Evolutionary conservation across 2,329 filamentous ascomycete species (phyloP).

Genomic region (Stachybotrys echinatus): DNA sequence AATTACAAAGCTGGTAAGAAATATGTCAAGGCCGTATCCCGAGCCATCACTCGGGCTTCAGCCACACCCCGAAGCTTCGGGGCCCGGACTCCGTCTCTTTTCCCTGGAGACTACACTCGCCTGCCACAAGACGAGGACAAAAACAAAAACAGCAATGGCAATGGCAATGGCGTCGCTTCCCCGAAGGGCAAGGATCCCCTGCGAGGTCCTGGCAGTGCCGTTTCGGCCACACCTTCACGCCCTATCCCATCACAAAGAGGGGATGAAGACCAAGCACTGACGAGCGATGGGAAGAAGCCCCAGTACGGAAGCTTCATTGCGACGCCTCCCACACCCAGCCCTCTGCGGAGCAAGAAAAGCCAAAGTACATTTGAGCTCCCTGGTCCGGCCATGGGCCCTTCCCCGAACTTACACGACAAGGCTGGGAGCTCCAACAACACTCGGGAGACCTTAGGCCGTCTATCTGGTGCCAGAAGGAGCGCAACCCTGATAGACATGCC

Average conservation of each 20-base stretch:
- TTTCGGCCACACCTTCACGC: slow-evolving; percentile 10
- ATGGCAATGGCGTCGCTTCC: slow-evolving; percentile 1
- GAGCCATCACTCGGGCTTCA: slow-evolving; percentile 62
- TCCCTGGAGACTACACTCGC: slow-evolving; percentile 16
- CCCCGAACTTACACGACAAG: slow-evolving; percentile 15
- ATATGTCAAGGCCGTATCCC: slow-evolving; percentile 75
- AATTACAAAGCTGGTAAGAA: slow-evolving; percentile 97
- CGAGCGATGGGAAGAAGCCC: slow-evolving; percentile 28
- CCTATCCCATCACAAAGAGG: slow-evolving; percentile 24
- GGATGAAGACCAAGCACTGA: slow-evolving; percentile 27
- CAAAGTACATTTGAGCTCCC: slow-evolving; percentile 44
- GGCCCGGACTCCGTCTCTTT: slow-evolving; percentile 24
- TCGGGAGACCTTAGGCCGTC: not conserved
- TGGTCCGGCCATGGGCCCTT: slow-evolving; percentile 43
- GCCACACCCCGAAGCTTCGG: slow-evolving; percentile 39
- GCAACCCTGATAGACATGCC: slow-evolving; percentile 22
- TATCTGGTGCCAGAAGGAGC: slow-evolving; percentile 24
- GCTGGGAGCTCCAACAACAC: slow-evolving; percentile 6
- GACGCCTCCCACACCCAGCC: slow-evolving; percentile 28
- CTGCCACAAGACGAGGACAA: slow-evolving; percentile 4
- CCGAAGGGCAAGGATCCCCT: not conserved
- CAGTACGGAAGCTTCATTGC: slow-evolving; percentile 51
- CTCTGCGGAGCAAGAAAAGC: slow-evolving; percentile 11
- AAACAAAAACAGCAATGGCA: slow-evolving; percentile 1
- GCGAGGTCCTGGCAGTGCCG: not conserved